phyloP scores from a whole-genome alignment of 2,329 filamentous ascomycete species.

The Paraphoma chrysanthemicola region DNA sequence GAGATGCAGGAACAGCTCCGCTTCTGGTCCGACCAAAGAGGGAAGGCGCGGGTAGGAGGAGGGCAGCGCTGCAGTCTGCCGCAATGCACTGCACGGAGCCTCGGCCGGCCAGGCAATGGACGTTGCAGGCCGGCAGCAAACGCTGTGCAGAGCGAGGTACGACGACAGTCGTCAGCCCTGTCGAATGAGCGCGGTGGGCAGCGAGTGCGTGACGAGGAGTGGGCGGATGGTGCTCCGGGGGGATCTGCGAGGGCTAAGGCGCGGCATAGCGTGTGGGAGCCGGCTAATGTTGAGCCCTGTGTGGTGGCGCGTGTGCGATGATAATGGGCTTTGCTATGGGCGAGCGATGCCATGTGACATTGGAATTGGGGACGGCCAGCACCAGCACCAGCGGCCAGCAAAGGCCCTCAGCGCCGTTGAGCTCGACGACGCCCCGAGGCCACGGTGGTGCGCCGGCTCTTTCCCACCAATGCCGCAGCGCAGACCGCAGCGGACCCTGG shows the following conservation, averaged over 20 bases:
- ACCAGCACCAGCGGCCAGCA: neutral
- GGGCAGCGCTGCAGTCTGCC: slow-evolving; percentile 8
- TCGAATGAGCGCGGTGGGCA: slow-evolving; percentile 19
- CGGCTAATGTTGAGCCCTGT: slow-evolving; percentile 29
- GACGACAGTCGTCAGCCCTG: slow-evolving; percentile 24
- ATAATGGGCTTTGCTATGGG: neutral
- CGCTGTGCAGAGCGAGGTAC: slow-evolving; percentile 14
- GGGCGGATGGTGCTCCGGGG: slow-evolving; percentile 35
- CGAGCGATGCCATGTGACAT: slow-evolving; percentile 11
- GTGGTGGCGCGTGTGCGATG: neutral
- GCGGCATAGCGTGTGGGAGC: slow-evolving; percentile 29
- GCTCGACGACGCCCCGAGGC: neutral
- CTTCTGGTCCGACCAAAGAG: neutral
- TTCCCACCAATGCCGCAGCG: slow-evolving; percentile 19
- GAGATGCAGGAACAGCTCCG: slow-evolving; percentile 7
- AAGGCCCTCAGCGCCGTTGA: no score
- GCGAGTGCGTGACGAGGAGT: slow-evolving; percentile 27
- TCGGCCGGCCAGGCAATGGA: neutral
- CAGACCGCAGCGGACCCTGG: slow-evolving; percentile 1
- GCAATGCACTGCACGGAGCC: slow-evolving; percentile 1
- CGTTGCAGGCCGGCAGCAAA: slow-evolving; percentile 2
- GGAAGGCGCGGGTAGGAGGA: neutral
- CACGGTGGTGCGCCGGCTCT: slow-evolving; percentile 24
- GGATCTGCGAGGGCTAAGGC: slow-evolving; percentile 28
- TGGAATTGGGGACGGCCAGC: slow-evolving; percentile 3